Evolutionary conservation across 768 basidiomycete species (phyloP), one percentile per base, ranked within the genome.

Genomic region (Russula griseocarnosa): DNA sequence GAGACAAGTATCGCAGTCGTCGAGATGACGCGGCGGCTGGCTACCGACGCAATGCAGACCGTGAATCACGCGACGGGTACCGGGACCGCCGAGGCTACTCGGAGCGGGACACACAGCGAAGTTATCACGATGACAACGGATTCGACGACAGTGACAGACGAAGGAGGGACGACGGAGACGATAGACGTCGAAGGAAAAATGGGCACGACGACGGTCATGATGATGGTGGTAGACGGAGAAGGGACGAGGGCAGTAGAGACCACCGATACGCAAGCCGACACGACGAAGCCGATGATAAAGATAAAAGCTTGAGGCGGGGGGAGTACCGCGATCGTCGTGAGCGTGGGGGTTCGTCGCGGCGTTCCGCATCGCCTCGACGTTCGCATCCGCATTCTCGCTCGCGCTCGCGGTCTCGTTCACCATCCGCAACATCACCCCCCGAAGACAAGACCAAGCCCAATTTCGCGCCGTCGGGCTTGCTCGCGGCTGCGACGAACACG

Each of bases 401-500:
- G 1, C 66, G 28, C 24, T 63, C 76, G 16, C 72, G 72, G 26
- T 74, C 76, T 10, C 63, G 56, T 20, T 78, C 82, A 32, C 70
- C 68, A 4, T 81, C 83, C 1, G 77, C 75, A 44, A 1, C 42
- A 9, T 13, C 46, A 3, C 82, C 84, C 5, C 75, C 70, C 44
- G 77, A 78, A 52, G 82, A 82, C 70, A 89, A 89, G 71, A 77
- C 83, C 6, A 94, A 96, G 76, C 95, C 97, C 11, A 95, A 97
- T 72, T 98, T 96, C 73, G 82, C 78, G 18, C 82, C 83, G 5
- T 97, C 94, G 22, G 97, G 97, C 14, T 79, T 96, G 8, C 83
- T 99, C 42, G 97, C 96, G 0, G 96, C 96, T 5, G 97, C 92
- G 71, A 98, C 97, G 3, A 98, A 99, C 72, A 94, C 92, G 1